phyloP scores from a whole-genome alignment of 148 eudicot genomes.

The Agrostemma githago region DNA sequence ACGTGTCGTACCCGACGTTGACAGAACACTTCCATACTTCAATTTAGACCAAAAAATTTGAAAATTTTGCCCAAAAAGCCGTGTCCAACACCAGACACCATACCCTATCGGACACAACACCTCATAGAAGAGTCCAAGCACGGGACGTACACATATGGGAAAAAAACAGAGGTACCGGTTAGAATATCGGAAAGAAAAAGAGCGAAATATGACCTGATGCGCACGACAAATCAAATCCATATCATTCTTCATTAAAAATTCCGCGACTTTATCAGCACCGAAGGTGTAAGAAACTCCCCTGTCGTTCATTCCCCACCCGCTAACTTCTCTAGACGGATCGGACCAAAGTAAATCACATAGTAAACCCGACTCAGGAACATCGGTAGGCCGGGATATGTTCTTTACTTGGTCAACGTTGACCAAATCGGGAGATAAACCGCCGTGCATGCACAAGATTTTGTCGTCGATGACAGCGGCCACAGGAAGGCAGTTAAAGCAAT shows the following conservation, averaged over 20 bases:
- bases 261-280: constrained; percentile 69
- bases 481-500: constrained; percentile 73
- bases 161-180: no score
- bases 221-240: constrained; percentile 74
- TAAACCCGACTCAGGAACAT: constrained; percentile 72
- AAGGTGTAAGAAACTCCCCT: constrained; percentile 72
- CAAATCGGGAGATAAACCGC: constrained; percentile 73
- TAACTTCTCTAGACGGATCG: constrained; percentile 67
- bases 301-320: constrained; percentile 77
- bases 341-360: constrained; percentile 76
- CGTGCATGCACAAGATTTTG: constrained; percentile 79
- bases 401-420: constrained; percentile 56
- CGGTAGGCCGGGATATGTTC: constrained; percentile 51
- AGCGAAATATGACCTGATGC: constrained; percentile 48
- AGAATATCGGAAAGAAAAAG: background rate
- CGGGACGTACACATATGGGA: no score
- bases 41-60: no score
- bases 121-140: no score
- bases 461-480: constrained; percentile 77
- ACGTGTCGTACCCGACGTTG: no score
- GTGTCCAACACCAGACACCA: no score
- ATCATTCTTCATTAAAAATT: constrained; percentile 61
- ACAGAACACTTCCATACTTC: no score
- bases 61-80: no score
- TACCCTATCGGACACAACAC: no score